A percentile compares a stretch with the other conserved stretches of the same genome.
Evolutionary conservation across 2,329 filamentous ascomycete genomes (phyloP).

Genomic region (Epichloe gansuensis): DNA sequence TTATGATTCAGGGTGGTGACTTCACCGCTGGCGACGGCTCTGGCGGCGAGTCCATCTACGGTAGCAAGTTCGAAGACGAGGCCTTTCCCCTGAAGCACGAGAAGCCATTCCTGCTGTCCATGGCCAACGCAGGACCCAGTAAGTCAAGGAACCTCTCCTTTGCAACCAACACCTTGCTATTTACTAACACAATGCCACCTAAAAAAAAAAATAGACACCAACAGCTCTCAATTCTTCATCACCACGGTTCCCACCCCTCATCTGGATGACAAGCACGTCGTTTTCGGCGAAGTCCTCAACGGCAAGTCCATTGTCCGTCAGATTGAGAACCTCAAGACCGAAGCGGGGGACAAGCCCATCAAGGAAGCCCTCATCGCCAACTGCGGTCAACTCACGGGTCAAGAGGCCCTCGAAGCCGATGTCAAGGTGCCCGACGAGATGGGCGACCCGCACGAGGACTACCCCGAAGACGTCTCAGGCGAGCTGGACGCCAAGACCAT

Average conservation of each 20-base stretch:
- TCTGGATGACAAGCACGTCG: conserved; percentile 91
- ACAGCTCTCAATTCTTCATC: conserved; percentile 96
- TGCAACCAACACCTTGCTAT: too few species aligned
- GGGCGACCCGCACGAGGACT: conserved; percentile 91
- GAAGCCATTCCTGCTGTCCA: conserved; percentile 83
- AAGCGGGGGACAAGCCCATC: conserved; percentile 62
- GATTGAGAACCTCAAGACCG: conserved; percentile 72
- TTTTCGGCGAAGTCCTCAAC: conserved; percentile 86
- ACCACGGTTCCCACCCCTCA: conserved; percentile 89
- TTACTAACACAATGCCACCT: conserved; percentile 4
- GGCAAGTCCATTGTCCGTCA: conserved; percentile 86
- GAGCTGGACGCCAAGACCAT: conserved; percentile 54
- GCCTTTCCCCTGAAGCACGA: conserved; percentile 89
- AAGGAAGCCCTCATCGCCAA: conserved; percentile 63
- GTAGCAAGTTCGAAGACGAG: conserved; percentile 93
- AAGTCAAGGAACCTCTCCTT: conserved; percentile 20
- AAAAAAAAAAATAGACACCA: conserved; percentile 49
- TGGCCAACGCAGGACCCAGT: conserved; percentile 95
- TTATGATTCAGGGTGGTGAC: conserved; percentile 93
- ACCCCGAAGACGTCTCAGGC: conserved; percentile 66
- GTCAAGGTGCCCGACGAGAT: conserved; percentile 63
- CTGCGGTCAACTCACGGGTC: conserved; percentile 73
- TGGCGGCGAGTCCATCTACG: conserved; percentile 93
- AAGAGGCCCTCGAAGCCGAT: conserved; percentile 52
- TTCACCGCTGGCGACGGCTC: conserved; percentile 93